phyloP scores from a whole-genome alignment of 2,329 filamentous ascomycete species.

The Apiospora malaysiana region DNA sequence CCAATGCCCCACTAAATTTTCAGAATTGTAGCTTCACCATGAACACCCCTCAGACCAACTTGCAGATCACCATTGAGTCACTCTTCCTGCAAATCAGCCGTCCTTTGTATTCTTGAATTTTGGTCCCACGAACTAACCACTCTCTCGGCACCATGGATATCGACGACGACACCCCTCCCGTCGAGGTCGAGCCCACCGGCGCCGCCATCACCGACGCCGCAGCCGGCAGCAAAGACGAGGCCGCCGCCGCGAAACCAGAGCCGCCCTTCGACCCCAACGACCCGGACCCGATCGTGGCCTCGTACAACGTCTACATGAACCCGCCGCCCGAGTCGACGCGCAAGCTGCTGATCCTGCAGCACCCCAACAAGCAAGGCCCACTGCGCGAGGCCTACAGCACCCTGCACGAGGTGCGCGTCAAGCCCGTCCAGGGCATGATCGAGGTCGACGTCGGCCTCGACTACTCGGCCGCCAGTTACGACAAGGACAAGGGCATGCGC shows the following conservation, averaged over 20 bases:
- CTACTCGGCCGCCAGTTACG: constrained; percentile 72
- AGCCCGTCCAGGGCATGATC: constrained; percentile 80
- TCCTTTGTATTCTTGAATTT: neutral
- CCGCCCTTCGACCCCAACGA: constrained; percentile 41
- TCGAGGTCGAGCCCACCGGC: constrained; percentile 10
- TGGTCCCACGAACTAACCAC: neutral
- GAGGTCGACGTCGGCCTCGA: constrained; percentile 91
- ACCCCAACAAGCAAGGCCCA: constrained; percentile 74
- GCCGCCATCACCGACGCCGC: constrained; percentile 10
- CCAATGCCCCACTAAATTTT: constrained; percentile 5
- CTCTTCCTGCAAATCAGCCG: neutral
- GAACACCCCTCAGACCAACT: neutral
- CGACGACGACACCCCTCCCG: constrained; percentile 17
- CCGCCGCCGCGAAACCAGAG: no score
- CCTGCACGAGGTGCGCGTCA: constrained; percentile 80
- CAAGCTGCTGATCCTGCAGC: constrained; percentile 84
- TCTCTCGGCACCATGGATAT: neutral
- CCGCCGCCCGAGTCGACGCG: constrained; percentile 67
- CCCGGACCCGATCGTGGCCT: constrained; percentile 72
- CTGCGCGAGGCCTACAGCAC: constrained; percentile 61
- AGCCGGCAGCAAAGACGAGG: neutral
- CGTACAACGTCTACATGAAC: constrained; percentile 88
- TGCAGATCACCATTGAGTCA: neutral
- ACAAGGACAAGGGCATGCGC: constrained; percentile 78
- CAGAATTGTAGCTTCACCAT: constrained; percentile 13